These are phyloP conservation scores for Vanrija pseudolonga DNA, from an alignment of 1,284 basidiomycete genomes.

Conservation along the genomic window DNA sequence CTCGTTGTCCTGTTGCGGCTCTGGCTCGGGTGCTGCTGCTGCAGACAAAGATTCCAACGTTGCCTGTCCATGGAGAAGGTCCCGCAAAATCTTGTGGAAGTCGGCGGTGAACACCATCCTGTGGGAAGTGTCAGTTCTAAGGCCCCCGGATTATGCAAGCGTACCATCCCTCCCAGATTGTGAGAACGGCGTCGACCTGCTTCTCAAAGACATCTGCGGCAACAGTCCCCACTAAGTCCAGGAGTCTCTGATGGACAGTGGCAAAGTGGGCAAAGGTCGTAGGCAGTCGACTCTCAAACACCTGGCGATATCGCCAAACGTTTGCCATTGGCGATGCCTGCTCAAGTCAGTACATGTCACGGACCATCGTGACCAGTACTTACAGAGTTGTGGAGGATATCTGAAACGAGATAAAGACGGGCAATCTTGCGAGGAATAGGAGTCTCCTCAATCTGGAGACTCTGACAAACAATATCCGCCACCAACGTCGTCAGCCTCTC, in stretches of 20 bases:
- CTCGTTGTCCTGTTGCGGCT: constrained; percentile 3
- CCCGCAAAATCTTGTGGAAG: constrained; percentile 66
- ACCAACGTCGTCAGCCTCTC: constrained; percentile 55
- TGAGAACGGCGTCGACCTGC: constrained; percentile 76
- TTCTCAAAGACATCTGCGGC: constrained; percentile 90
- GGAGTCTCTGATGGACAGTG: constrained; percentile 83
- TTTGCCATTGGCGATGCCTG: constrained; percentile 49
- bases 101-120: constrained; percentile 83
- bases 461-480: constrained; percentile 77
- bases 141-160: constrained; percentile 17
- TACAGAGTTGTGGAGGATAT: constrained; percentile 93
- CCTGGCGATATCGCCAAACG: constrained; percentile 84
- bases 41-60: constrained; percentile 3
- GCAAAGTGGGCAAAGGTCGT: constrained; percentile 89
- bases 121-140: neutral
- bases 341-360: neutral
- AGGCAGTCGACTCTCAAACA: constrained; percentile 80
- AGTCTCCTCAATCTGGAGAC: constrained; percentile 77
- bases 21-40: neutral
- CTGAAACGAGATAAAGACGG: constrained; percentile 89
- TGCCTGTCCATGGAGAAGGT: constrained; percentile 63
- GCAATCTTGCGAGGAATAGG: constrained; percentile 94
- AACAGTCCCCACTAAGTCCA: constrained; percentile 68
- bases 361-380: constrained; percentile 2
- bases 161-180: constrained; percentile 88